Base-by-base conservation (phyloP, 257 asterid genomes). In the Echium plantagineum region DNA sequence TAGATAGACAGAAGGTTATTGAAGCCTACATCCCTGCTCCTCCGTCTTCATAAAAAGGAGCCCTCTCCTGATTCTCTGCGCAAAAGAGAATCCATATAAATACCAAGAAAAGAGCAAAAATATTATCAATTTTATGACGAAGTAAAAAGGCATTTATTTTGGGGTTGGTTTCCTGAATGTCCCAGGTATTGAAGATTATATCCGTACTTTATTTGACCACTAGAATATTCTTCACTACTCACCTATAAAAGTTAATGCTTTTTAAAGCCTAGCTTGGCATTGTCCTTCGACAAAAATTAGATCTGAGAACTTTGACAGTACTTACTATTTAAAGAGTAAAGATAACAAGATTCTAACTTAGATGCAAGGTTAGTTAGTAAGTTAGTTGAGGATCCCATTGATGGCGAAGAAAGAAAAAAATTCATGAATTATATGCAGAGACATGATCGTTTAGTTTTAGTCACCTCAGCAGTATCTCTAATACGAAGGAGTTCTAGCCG, bases 401-500 rank as follows among this genome's bases (percentile, higher is more conserved):
- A 42, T 12, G 13, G 17, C 2, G 16, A 10, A 42, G 49, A 10
- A 42, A 42, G 16, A 42, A 2, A 13, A 13, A 42, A 42, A 0
- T 7, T 42, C 17, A 12, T 3, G 12, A 42, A 42, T 3, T 12
- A 10, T 8, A 7, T 42, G 3, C 49, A 1, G 49, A 10, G 17
- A 10, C 3, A 19, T 38, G 57, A 7, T 12, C 5, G 9, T 28
- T 6, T 12, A 7, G 12, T 35, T 12, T 35, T 35, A 35, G 12
- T 13, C 78, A 35, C 98, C 97, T 93, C 95, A 32, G 71, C 75
- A 10, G 98, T 78, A 69, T 93, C 89, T 81, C 79, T 75, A 10
- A 84, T 65, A 61, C 86, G 89, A 59, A 93, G 94, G 66, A 93
- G 85, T 57, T 89, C 94, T 71, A 89, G 65, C 79, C 86, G 84